These are phyloP conservation scores for Tricholoma flavovirens DNA, from an alignment of 768 basidiomycete species.

Conservation along the genomic window DNA sequence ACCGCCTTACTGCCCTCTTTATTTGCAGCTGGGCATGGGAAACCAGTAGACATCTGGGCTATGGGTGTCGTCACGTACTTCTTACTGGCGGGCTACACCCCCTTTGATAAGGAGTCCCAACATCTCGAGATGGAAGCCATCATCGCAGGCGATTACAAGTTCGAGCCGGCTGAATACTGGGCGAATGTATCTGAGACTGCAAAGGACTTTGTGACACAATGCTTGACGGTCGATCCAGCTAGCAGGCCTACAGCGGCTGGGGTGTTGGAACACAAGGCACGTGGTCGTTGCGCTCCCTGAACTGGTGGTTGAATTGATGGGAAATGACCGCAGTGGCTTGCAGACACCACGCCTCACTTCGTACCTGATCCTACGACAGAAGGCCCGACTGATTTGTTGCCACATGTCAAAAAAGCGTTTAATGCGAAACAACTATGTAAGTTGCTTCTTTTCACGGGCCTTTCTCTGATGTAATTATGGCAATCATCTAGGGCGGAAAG, in stretches of 20 bases:
- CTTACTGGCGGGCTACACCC: constrained; percentile 88
- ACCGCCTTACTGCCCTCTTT: constrained; percentile 1
- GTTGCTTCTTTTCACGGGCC: constrained; percentile 19
- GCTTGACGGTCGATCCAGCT: constrained; percentile 80
- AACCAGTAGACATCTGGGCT: constrained; percentile 95
- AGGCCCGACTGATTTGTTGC: constrained; percentile 76
- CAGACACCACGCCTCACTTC: constrained; percentile 61
- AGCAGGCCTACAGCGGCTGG: constrained; percentile 75
- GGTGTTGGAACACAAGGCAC: constrained; percentile 62
- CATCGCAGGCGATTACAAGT: constrained; percentile 87
- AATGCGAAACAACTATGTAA: constrained; percentile 82
- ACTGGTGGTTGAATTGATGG: not conserved
- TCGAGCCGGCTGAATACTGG: constrained; percentile 79
- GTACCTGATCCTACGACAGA: constrained; percentile 54
- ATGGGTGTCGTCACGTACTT: constrained; percentile 99
- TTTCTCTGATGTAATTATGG: constrained; percentile 6
- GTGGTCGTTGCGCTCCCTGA: not conserved
- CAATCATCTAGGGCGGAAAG: constrained; percentile 67
- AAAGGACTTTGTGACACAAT: constrained; percentile 73
- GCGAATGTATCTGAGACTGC: constrained; percentile 77
- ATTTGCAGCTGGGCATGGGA: constrained; percentile 75
- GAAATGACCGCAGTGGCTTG: constrained; percentile 52
- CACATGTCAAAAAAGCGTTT: constrained; percentile 85
- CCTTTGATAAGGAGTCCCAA: constrained; percentile 90
- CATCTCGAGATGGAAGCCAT: constrained; percentile 94